These are phyloP conservation scores for Gossypium rotundifolium DNA, from an alignment of 345 rosid species.

Conservation along the genomic window DNA sequence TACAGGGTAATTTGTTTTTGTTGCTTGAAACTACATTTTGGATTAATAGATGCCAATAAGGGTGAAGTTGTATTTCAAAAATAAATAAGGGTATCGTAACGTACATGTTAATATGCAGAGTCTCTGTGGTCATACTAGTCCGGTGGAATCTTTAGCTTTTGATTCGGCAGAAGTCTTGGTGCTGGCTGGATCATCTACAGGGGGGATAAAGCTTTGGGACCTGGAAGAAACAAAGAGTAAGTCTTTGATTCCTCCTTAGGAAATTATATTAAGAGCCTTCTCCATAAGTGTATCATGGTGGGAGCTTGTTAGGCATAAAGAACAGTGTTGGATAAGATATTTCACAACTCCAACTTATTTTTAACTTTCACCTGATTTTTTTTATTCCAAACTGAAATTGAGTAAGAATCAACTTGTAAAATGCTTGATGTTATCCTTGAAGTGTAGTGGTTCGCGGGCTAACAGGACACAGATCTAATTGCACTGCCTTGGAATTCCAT, in stretches of 20 bases:
- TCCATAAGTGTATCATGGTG: background rate
- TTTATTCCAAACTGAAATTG: background rate
- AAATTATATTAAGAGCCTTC: background rate
- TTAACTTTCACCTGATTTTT: background rate
- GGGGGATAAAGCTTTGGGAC: slow-evolving; percentile 72
- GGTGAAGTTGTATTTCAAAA: background rate
- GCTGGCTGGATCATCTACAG: slow-evolving; percentile 65
- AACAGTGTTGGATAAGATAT: slow-evolving; percentile 6
- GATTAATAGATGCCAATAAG: background rate
- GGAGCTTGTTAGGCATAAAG: background rate
- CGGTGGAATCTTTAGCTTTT: slow-evolving; percentile 61
- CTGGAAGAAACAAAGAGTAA: slow-evolving; percentile 73
- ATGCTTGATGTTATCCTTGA: slow-evolving; percentile 55
- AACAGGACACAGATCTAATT: slow-evolving; percentile 87
- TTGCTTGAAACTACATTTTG: background rate
- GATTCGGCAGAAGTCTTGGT: slow-evolving; percentile 60
- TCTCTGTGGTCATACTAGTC: slow-evolving; percentile 64
- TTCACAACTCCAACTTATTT: background rate
- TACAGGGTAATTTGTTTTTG: background rate
- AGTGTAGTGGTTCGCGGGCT: slow-evolving; percentile 99
- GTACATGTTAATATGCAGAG: slow-evolving; percentile 36
- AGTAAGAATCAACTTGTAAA: slow-evolving; percentile 27
- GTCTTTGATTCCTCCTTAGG: slow-evolving; percentile 21
- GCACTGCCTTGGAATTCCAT: slow-evolving; percentile 91
- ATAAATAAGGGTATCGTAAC: slow-evolving; percentile 8